Evolutionary conservation across 2,329 filamentous ascomycete species (phyloP), one percentile per base, ranked within the genome.

Genomic region (Arachnomyces sp.): DNA sequence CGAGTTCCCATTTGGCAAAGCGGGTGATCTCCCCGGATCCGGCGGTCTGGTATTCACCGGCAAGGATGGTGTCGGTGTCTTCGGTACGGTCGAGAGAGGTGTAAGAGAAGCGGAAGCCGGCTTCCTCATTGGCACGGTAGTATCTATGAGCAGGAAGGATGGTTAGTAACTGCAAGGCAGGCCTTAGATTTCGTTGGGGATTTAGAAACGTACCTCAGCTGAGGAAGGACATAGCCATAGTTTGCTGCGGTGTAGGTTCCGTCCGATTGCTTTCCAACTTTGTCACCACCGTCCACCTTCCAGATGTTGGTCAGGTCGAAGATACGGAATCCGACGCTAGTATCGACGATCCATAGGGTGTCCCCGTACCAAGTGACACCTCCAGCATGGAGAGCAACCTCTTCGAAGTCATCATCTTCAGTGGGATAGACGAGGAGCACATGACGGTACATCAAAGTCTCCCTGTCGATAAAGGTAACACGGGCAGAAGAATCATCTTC

Each of bases 51-150:
- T 58, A 63, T 43, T 65, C 61, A 30, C 61, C 61, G 0, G 62
- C 50, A 7, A 63, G 41, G 7, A 65, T 44, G 9, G 50, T 55
- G 41, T 60, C 52, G 2, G 55, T 54, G 6, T 41, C 47, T 25
- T 54, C 52, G 17, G 53, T 62, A 28, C 59, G 52, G 45, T 65
- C 61, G n/a, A 65, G 54, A 1, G 59, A 50, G 29, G 63, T 49
- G 43, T 46, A 64, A 12, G 59, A 62, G 52, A 57, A 57, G 12
- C 53, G 52, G 50, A 63, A 61, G 4, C 50, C 42, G 21, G 59
- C 55, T 28, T 42, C 36, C 1, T 46, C 44, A 2, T 50, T 13
- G 17, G n/a, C 8, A 2, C 21, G 25, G 31, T 38, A 36, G 8
- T 31, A 13, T 21, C 30, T 42, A 16, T 21, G 18, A 31, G 12